phyloP scores from a whole-genome alignment of 805 yeast genomes.

The Starmera dryadoides region DNA sequence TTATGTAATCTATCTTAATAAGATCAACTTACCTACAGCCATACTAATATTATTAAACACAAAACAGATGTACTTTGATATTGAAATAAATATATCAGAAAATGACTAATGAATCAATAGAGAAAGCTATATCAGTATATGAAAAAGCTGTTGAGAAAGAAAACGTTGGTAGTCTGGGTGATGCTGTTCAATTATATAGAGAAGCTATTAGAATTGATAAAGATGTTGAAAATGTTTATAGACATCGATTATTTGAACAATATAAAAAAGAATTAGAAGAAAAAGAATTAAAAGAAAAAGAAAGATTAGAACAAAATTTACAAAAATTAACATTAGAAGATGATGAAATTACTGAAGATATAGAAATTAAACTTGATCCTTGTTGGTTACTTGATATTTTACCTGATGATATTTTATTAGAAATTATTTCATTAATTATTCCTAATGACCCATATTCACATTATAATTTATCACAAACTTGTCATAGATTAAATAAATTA shows the following conservation, averaged over 20 bases:
- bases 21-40: too few relatives aligned
- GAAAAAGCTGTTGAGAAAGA: neutral
- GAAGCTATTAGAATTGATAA: constrained; percentile 19
- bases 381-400: constrained; percentile 35
- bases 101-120: neutral
- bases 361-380: constrained; percentile 21
- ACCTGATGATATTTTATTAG: constrained; percentile 52
- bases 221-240: constrained; percentile 61
- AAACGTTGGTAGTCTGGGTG: constrained; percentile 1
- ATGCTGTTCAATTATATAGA: neutral
- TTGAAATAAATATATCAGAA: too few relatives aligned
- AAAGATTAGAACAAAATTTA: neutral
- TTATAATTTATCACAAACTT: constrained; percentile 53
- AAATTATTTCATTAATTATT: constrained; percentile 42
- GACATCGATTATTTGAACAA: constrained; percentile 35
- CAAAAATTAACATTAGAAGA: constrained; percentile 9
- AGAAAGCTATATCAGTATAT: neutral
- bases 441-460: constrained; percentile 51
- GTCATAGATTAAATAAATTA: constrained; percentile 46
- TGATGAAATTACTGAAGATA: constrained; percentile 1
- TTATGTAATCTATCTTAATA: too few relatives aligned
- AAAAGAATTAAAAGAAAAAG: constrained; percentile 8
- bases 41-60: too few relatives aligned
- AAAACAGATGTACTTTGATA: too few relatives aligned
- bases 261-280: constrained; percentile 29